phyloP scores from a whole-genome alignment of 139 green algal species.

The Eudorina sp. region DNA sequence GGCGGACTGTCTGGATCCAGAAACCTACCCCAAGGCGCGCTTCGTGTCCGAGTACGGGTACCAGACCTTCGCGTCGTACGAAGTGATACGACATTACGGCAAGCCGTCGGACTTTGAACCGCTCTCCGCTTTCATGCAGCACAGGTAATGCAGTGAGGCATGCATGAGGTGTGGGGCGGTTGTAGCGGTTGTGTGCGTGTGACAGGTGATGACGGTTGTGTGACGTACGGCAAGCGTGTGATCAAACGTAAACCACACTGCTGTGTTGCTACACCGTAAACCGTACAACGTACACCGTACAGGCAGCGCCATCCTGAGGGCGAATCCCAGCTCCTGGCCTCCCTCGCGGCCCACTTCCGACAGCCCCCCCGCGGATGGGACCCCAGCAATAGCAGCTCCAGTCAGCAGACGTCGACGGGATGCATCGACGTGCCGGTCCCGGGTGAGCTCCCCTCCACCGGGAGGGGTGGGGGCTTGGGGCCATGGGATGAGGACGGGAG shows the following conservation, averaged over 20 bases:
- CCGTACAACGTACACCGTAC: background rate
- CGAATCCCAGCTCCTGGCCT: conserved; percentile 67
- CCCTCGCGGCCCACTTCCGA: conserved; percentile 75
- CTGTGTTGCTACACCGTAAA: no score
- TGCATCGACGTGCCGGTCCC: no score
- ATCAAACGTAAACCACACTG: background rate
- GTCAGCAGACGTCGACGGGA: no score
- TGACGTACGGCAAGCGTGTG: background rate
- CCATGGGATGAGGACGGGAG: no score
- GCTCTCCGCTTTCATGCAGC: conserved; percentile 56
- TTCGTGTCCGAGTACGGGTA: conserved; percentile 82
- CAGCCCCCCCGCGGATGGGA: conserved; percentile 27
- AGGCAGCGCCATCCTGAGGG: conserved; percentile 83
- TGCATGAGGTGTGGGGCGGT: no score
- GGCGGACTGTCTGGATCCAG: conserved; percentile 60
- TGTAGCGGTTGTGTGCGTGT: no score
- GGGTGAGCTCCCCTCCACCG: no score
- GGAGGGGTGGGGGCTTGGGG: no score
- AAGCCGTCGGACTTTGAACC: conserved; percentile 59
- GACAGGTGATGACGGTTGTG: no score
- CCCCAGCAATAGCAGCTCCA: background rate
- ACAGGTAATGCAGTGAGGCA: background rate
- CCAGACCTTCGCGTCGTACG: conserved; percentile 73
- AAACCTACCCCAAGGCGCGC: conserved; percentile 59
- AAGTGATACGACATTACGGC: conserved; percentile 54